Evolutionary conservation across 129 eudicot genomes (phyloP), one percentile per base, ranked within the genome.

Genomic region (Mikania micrantha): DNA sequence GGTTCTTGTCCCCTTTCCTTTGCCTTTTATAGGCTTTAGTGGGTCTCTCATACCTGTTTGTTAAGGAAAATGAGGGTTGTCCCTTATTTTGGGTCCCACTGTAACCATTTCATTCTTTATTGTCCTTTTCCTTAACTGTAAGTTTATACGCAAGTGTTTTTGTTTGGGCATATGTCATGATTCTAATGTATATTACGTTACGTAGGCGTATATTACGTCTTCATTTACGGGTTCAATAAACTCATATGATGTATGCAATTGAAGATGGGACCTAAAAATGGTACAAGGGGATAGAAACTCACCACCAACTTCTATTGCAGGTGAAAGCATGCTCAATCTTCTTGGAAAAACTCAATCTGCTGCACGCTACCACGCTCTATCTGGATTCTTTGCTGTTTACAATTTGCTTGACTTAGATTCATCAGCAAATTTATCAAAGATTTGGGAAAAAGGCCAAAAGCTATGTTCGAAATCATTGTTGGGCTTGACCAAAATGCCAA

Each of bases 371-470:
- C 96, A 91, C 57, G 94, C 97, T 28, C 76, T 91, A 67, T 88
- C 97, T 21, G 97, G 96, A 9, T 91, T 91, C 72, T 91, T 81
- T 63, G 97, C 94, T n/a, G 85, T 91, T 58, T 71, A 85, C 76
- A 80, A 48, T 58, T 70, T 66, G 41, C 77, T 91, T 66, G 78
- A 88, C 71, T 80, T 91, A 75, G 81, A 77, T 20, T 69, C 77
- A 64, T 71, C 72, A 38, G 87, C 87, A 48, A 88, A 88, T 58
- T 29, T 81, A 60, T 81, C 90, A 42, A 79, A 64, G 50, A 69
- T 91, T 4, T 85, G 88, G 88, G 90, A 85, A 66, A 63, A 66
- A 75, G 94, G 90, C 34, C 72, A 88, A 76, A 67, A 66, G 15
- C 41, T 87, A 64, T 91, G 96, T 64, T 74, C 83, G 64, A 75